Base-by-base conservation (phyloP, 2,329 filamentous ascomycete species). In the Monilinia laxa region DNA sequence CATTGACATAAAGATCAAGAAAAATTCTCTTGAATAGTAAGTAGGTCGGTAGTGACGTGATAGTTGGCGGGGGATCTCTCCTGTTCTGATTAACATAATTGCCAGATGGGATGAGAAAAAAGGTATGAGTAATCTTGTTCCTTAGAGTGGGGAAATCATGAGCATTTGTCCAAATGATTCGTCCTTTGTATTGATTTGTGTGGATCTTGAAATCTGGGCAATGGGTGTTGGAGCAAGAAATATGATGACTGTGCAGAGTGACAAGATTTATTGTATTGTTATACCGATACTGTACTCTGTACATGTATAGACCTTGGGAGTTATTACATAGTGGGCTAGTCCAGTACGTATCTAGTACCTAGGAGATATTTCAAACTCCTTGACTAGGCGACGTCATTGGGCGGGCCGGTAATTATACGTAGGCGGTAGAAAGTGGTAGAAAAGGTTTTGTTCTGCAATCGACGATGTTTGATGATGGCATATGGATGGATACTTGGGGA, bases 331-430 rank as follows among this genome's bases (percentile, higher is more conserved):
- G 40, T 16, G 16, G 40, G 40, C 11, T 14, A 42, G 40, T 14
- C 11, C 12, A 16, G 11, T 42, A 42, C 2, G 9, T 28, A 28
- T 11, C 18, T 47, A 9, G 45, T 7, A 20, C 18, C 14, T 58
- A 25, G 40, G 42, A 10, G n/a, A 7, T 49, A 23, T 12, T 12
- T 47, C 7, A 4, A 49, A 4, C 6, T 49, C 9, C 1, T n/a
- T n/a, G 28, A 38, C 42, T 4, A 31, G 20, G 57, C 57, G 57
- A 60, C 57, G 57, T 60, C 57, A 60, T 51, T 60, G 57, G 28
- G 28, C 2, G 14, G 49, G 23, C 1, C 20, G 20, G 45, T 10
- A 18, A 45, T n/a, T n/a, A n/a, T n/a, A n/a, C n/a, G 45, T 3
- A 35, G 45, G 45, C 28, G 45, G 58, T 60, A 49, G 58, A 60